Percentiles rank a stretch among this genome's conserved stretches.
These are phyloP conservation scores for Penicillium cataractarum DNA, from an alignment of 495 filamentous ascomycete genomes.

Conservation along the genomic window DNA sequence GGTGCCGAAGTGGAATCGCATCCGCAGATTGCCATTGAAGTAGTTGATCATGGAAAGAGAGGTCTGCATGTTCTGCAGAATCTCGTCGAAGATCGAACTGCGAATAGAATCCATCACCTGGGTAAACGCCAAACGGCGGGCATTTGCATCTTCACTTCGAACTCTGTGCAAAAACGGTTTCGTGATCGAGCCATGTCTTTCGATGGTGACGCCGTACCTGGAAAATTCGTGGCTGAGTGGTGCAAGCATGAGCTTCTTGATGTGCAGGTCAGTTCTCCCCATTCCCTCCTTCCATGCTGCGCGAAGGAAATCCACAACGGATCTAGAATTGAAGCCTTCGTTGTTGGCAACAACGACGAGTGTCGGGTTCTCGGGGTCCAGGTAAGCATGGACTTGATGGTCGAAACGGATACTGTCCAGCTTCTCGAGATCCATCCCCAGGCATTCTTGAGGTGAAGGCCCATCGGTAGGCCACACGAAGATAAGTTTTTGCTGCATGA, in stretches of 20 bases:
- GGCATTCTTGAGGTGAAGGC: constrained; percentile 35
- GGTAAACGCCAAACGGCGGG: not conserved
- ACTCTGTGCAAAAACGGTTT: not conserved
- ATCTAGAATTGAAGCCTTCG: constrained; percentile 26
- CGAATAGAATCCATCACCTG: not conserved
- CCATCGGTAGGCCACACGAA: constrained; percentile 52
- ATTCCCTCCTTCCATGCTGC: constrained; percentile 37
- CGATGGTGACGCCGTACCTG: not conserved
- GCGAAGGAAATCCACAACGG: constrained; percentile 41
- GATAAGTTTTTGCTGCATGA: constrained; percentile 23
- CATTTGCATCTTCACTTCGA: not conserved
- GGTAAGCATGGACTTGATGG: constrained; percentile 24
- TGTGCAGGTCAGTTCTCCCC: constrained; percentile 33
- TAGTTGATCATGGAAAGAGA: constrained; percentile 36
- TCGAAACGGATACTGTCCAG: constrained; percentile 48
- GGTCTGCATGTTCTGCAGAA: constrained; percentile 33
- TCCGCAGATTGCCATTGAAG: constrained; percentile 45
- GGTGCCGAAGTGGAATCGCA: constrained; percentile 62
- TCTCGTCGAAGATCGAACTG: not conserved
- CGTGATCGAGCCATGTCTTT: not conserved
- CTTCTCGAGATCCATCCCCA: constrained; percentile 51
- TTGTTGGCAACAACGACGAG: constrained; percentile 30
- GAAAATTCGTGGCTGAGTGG: constrained; percentile 24
- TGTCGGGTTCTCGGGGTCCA: constrained; percentile 27
- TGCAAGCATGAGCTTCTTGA: constrained; percentile 45